Conservation (phyloP, 352 stramenopile species). For the Pythium dissotocum region DNA sequence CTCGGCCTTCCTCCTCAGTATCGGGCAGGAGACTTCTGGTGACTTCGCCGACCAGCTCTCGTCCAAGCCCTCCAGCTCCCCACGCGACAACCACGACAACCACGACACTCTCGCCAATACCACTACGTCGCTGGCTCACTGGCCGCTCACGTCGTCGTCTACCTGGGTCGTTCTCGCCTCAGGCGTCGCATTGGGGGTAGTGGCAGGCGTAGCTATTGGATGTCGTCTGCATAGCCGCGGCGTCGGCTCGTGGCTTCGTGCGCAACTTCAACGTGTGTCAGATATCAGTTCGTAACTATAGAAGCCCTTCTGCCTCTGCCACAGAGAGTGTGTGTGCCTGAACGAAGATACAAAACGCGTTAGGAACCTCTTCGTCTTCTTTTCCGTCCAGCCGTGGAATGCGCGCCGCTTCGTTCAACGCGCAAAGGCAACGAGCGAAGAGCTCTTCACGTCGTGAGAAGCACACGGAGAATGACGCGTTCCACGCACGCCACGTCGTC, state of each 20-base stretch:
- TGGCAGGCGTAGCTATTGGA: slow-evolving; percentile 3
- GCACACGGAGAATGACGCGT: slow-evolving; percentile 11
- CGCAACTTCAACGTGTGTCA: slow-evolving; percentile 24
- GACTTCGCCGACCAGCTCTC: not conserved
- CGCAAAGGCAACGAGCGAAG: slow-evolving; percentile 1
- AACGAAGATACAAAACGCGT: slow-evolving; percentile 5
- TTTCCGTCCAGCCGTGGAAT: slow-evolving; percentile 11
- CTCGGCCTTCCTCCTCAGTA: slow-evolving; percentile 8
- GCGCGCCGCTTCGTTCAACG: slow-evolving; percentile 13
- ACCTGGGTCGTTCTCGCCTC: slow-evolving; percentile 23
- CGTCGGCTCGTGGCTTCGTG: not conserved
- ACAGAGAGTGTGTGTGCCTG: too few relatives aligned
- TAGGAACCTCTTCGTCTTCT: slow-evolving; percentile 17
- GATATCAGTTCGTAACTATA: slow-evolving; percentile 3
- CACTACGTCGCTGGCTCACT: not conserved
- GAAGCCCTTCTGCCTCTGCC: too few relatives aligned
- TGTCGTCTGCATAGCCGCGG: slow-evolving; percentile 10
- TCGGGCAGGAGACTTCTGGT: slow-evolving; percentile 11
- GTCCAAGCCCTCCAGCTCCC: not conserved
- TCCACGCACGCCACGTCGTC: slow-evolving; percentile 24
- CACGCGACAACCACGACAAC: not conserved
- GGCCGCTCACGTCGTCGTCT: slow-evolving; percentile 3
- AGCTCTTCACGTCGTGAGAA: not conserved
- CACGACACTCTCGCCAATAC: not conserved
- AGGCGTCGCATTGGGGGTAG: slow-evolving; percentile 18